Percentiles rank a stretch among this genome's conserved stretches.
These are phyloP conservation scores for Withania somnifera DNA, from an alignment of 305 asterid species.

Conservation along the genomic window DNA sequence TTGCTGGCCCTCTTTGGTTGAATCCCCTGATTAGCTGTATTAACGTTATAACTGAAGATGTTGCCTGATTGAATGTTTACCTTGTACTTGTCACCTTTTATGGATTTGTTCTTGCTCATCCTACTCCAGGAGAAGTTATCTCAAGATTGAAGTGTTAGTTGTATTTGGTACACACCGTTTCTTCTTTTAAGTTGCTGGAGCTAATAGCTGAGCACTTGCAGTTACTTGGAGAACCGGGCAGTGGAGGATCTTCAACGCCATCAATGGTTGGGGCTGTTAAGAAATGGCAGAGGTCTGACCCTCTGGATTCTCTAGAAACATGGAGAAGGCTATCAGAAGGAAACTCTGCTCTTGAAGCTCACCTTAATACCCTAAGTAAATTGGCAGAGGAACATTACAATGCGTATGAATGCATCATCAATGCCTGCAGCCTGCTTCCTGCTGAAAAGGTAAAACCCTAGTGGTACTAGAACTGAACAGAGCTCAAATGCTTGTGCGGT, in stretches of 20 bases:
- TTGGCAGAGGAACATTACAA: slow-evolving; percentile 46
- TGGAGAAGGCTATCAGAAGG: slow-evolving; percentile 80
- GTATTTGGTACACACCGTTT: not conserved
- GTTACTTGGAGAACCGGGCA: slow-evolving; percentile 97
- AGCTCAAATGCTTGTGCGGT: not conserved
- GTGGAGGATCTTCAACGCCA: slow-evolving; percentile 96
- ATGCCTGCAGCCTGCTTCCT: slow-evolving; percentile 51
- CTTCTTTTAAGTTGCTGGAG: slow-evolving; percentile 12
- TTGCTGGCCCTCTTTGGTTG: not conserved
- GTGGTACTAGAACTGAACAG: not conserved
- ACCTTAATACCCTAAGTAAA: slow-evolving; percentile 51
- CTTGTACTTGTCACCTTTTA: not conserved
- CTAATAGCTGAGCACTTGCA: slow-evolving; percentile 25
- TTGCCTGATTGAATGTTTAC: not conserved
- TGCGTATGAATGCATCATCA: slow-evolving; percentile 47
- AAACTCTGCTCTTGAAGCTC: slow-evolving; percentile 61
- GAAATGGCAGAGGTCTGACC: slow-evolving; percentile 92
- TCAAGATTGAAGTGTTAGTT: not conserved
- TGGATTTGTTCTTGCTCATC: not conserved
- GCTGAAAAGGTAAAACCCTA: slow-evolving; percentile 47
- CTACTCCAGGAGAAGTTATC: not conserved
- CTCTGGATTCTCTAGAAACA: slow-evolving; percentile 44
- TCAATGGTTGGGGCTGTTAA: slow-evolving; percentile 97
- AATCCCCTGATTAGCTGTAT: not conserved
- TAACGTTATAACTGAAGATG: not conserved